Conservation (phyloP, 768 basidiomycete species). For the Phylloporus sp. region DNA sequence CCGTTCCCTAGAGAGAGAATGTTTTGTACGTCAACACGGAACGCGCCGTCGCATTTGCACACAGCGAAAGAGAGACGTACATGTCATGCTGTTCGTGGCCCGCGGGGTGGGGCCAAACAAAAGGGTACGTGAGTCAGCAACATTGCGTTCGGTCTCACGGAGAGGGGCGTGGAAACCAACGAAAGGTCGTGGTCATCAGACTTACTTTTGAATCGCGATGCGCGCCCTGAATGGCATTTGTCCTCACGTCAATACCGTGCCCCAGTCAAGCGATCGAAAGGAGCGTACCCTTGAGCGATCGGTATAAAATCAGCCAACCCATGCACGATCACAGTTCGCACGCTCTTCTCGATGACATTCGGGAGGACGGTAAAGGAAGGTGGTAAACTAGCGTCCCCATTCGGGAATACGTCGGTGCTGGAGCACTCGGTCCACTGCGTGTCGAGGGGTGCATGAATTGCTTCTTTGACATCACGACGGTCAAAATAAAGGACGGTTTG, state of each 20-base stretch:
- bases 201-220: constrained; percentile 62
- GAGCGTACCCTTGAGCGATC: constrained; percentile 64
- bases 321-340: constrained; percentile 63
- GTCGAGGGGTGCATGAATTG: constrained; percentile 63
- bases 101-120: not conserved
- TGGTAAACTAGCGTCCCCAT: constrained; percentile 57
- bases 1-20: constrained; percentile 42
- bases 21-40: not conserved
- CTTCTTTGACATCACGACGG: constrained; percentile 54
- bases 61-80: constrained; percentile 26
- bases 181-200: not conserved
- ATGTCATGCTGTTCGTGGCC: constrained; percentile 42
- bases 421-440: constrained; percentile 64
- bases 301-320: constrained; percentile 70
- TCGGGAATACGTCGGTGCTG: constrained; percentile 52
- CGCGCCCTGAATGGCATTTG: constrained; percentile 39
- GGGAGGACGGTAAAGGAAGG: constrained; percentile 63
- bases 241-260: constrained; percentile 8
- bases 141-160: too few relatives aligned
- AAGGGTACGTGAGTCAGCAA: not conserved
- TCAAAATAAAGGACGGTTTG: constrained; percentile 71
- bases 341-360: constrained; percentile 70
- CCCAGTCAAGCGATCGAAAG: not conserved
- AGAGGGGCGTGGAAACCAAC: too few relatives aligned
- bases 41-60: not conserved